phyloP scores from a whole-genome alignment of 495 filamentous ascomycete genomes.

The Podospora pseudoanserina region DNA sequence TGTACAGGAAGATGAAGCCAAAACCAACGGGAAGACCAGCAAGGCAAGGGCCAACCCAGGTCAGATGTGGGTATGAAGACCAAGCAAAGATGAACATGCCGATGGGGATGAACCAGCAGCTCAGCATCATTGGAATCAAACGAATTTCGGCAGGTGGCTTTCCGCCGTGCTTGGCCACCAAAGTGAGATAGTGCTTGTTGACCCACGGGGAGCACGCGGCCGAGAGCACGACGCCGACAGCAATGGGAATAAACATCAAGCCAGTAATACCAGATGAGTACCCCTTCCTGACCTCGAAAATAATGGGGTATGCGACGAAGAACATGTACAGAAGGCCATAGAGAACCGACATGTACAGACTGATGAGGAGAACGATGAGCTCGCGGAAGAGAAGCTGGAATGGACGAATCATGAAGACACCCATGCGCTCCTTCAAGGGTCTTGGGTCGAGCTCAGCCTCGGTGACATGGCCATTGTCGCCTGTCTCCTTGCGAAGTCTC shows the following conservation, averaged over 20 bases:
- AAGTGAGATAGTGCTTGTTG: constrained; percentile 71
- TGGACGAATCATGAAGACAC: constrained; percentile 64
- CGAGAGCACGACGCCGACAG: constrained; percentile 60
- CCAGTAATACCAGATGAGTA: constrained; percentile 69
- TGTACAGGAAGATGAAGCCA: constrained; percentile 84
- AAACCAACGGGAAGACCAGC: constrained; percentile 77
- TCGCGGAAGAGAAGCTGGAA: constrained; percentile 78
- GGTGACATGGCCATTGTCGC: constrained; percentile 61
- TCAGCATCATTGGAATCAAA: constrained; percentile 80
- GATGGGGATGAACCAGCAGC: constrained; percentile 74
- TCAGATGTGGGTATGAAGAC: constrained; percentile 63
- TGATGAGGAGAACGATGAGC: constrained; percentile 73
- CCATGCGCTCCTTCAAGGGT: constrained; percentile 58
- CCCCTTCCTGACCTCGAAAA: constrained; percentile 72
- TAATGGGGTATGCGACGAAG: constrained; percentile 74
- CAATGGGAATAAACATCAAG: constrained; percentile 76
- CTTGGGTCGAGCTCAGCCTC: constrained; percentile 69
- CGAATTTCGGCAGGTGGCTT: constrained; percentile 71
- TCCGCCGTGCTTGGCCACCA: constrained; percentile 56
- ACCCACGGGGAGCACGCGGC: constrained; percentile 65
- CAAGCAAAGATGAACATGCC: constrained; percentile 84
- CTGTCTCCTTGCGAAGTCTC: constrained; percentile 65
- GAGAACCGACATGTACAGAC: constrained; percentile 73
- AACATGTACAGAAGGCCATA: constrained; percentile 82
- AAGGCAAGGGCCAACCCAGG: constrained; percentile 68